Base-by-base conservation (phyloP, 78 protist species). In the Planoprotostelium fungivorum region DNA sequence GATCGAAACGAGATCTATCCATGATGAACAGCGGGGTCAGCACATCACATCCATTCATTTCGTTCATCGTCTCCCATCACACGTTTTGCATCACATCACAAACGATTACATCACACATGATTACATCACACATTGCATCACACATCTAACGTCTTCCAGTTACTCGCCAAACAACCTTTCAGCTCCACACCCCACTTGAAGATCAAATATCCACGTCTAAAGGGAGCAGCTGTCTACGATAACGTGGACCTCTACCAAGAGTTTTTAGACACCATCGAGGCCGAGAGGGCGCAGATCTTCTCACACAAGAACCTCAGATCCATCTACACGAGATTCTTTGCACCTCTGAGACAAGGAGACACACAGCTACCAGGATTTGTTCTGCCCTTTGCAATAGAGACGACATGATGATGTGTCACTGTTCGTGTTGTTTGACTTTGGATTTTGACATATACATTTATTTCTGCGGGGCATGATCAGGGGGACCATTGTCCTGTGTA, bases 371-470 rank as follows among this genome's bases (percentile, higher is more conserved):
- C 73, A 51, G 73, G 73, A 51, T 51, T 51, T 16, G 73, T 51
- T 16, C 73, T 51, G 73, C 73, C 73, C 16, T 51, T 51, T 51
- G 31, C 73, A 51, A 51, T 51, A 51, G 73, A 51, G 5, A 5
- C 73, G 73, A 51, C 73, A 51, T 51, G 73, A 51, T 51, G 73
- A 51, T 51, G 73, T n/a, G n/a, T n/a, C n/a, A n/a, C n/a, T n/a
- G n/a, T n/a, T n/a, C n/a, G n/a, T n/a, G n/a, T n/a, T n/a, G n/a
- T n/a, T n/a, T n/a, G n/a, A n/a, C n/a, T n/a, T n/a, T n/a, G n/a
- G n/a, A n/a, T n/a, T n/a, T n/a, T n/a, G n/a, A n/a, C n/a, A n/a
- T n/a, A n/a, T n/a, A n/a, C n/a, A n/a, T n/a, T n/a, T n/a, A n/a
- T n/a, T n/a, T n/a, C n/a, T n/a, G n/a, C n/a, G n/a, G n/a, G n/a